Conservation (phyloP, 2,329 filamentous ascomycete species). For the Fusarium irregulare region DNA sequence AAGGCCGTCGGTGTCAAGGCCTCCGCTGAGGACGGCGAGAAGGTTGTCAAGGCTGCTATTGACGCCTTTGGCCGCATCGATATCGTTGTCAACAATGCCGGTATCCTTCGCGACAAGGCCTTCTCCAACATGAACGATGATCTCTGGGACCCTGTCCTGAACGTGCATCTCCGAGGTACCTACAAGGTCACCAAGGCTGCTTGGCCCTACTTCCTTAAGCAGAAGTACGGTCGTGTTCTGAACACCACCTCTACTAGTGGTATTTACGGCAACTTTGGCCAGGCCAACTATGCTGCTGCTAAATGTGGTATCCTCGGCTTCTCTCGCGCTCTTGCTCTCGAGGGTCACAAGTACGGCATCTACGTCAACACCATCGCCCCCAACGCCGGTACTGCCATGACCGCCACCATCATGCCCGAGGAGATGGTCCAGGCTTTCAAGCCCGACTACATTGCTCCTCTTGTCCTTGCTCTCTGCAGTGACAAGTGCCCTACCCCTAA, state of each 20-base stretch:
- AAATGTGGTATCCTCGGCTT: conserved; percentile 95
- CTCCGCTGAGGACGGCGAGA: conserved; percentile 91
- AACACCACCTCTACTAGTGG: conserved; percentile 98
- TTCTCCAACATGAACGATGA: conserved; percentile 98
- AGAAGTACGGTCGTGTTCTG: conserved; percentile 96
- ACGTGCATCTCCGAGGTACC: conserved; percentile 92
- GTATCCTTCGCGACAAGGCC: conserved; percentile 97
- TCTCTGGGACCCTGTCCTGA: conserved; percentile 91
- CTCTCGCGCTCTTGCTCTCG: conserved; percentile 89
- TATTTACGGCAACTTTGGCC: conserved; percentile 99
- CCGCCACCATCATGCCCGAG: conserved; percentile 90
- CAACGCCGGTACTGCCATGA: conserved; percentile 97
- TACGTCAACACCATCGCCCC: conserved; percentile 98
- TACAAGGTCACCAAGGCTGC: conserved; percentile 98
- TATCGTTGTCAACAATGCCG: conserved; percentile 97
- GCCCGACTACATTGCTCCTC: conserved; percentile 95
- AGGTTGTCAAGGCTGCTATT: conserved; percentile 91
- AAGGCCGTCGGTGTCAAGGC: conserved; percentile 94
- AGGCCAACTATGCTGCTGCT: conserved; percentile 95
- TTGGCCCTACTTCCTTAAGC: conserved; percentile 97
- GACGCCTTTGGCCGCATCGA: conserved; percentile 94
- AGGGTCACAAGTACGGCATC: conserved; percentile 98
- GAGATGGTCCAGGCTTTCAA: conserved; percentile 99
- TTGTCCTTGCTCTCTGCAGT: conserved; percentile 85
- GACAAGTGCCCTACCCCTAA: conserved; percentile 89